Conservation (phyloP, 1,284 basidiomycete genomes). For the Trichosporon inkin region DNA sequence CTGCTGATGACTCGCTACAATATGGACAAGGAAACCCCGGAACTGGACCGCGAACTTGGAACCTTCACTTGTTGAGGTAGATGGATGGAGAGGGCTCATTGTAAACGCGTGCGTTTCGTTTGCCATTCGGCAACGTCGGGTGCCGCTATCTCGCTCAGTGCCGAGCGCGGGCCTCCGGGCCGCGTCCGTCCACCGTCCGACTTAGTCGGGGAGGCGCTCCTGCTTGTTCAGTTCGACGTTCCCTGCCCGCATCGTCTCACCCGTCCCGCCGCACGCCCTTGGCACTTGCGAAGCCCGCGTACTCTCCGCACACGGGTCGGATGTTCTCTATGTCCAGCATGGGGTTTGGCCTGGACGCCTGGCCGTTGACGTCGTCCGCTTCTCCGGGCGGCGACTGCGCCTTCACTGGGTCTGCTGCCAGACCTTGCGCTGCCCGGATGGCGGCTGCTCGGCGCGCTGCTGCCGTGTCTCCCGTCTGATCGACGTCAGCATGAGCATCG, state of each 20-base stretch:
- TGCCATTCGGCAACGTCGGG: slow-evolving; percentile 18
- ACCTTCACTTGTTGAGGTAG: too few relatives aligned
- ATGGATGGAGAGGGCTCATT: background rate
- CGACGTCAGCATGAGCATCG: background rate
- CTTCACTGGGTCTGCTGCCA: background rate
- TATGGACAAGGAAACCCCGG: too few relatives aligned
- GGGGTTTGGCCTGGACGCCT: slow-evolving; percentile 20
- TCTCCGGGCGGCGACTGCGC: slow-evolving; percentile 34
- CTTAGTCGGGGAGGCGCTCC: slow-evolving; percentile 17
- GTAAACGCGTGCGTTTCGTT: slow-evolving; percentile 26
- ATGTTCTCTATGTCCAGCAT: slow-evolving; percentile 17
- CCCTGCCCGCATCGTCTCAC: slow-evolving; percentile 16
- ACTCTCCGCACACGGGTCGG: slow-evolving; percentile 14
- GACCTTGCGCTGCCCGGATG: slow-evolving; percentile 16
- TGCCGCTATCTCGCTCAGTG: slow-evolving; percentile 26
- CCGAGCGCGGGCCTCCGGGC: slow-evolving; percentile 20
- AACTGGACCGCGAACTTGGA: too few relatives aligned
- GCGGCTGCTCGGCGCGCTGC: slow-evolving; percentile 27
- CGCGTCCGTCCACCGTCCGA: slow-evolving; percentile 12
- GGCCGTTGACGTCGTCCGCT: slow-evolving; percentile 31
- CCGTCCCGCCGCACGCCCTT: slow-evolving; percentile 37
- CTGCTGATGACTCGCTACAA: too few relatives aligned
- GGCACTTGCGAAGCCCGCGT: slow-evolving; percentile 36
- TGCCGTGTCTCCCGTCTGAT: background rate
- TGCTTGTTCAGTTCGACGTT: slow-evolving; percentile 9